Evolutionary conservation across 1,284 basidiomycete genomes (phyloP), one percentile per base, ranked within the genome.

Genomic region (Abortiporus biennis): DNA sequence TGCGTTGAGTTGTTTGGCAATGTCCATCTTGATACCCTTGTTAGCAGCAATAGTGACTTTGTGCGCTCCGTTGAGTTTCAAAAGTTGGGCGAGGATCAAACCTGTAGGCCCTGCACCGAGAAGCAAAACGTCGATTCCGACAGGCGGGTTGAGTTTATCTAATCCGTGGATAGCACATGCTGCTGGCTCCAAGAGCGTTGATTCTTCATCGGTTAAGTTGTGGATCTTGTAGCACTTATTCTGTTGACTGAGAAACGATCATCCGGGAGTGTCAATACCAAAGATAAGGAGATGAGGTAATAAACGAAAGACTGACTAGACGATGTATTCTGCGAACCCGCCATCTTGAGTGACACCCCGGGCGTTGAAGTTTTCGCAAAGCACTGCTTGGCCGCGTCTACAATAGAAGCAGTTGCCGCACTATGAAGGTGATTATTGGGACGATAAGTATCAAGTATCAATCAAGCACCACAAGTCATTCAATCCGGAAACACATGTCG

Each of bases 121-220:
- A 43, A 92, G 68, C 36, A 92, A 73, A 12, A 80, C 86, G 44
- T 89, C 85, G 35, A 81, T 68, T 27, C 90, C 90, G 47, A 90
- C 83, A 13, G 81, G 74, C 21, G 85, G 78, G 46, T 72, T 74
- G 41, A 93, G 74, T 58, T 87, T 89, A 67, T 92, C 91, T 47
- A 91, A 74, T 11, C 90, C 90, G 63, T 93, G 91, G 42, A 93
- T 76, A 13, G 90, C 90, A 58, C 90, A 93, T 12, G 89, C 81
- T 3, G 89, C 85, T 15, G 90, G 90, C 61, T 93, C 90, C 42
- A 92, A 68, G n/a, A 93, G 74, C 3, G 87, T 91, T 0, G 90
- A 84, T 54, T 92, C 87, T 62, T 89, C 84, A 54, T 92, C 88
- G n/a, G 80, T 74, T 34, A 92, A 72, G 63, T 92, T 92, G 55